Base-by-base conservation (phyloP, 352 stramenopile species). In the Phytophthora melonis region DNA sequence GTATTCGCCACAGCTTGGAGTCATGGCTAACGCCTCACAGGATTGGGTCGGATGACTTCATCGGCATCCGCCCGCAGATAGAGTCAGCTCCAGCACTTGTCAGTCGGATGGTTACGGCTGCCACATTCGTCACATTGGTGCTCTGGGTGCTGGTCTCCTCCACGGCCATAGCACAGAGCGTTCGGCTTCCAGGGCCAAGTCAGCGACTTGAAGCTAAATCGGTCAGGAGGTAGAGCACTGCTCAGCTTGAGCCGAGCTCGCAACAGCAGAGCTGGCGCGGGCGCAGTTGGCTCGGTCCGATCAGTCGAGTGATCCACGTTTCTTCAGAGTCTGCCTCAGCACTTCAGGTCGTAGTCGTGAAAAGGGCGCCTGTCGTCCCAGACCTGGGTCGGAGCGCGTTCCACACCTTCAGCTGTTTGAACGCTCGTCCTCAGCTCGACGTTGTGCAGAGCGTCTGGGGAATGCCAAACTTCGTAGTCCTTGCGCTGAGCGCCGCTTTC, bases 31-130 rank as follows among this genome's bases (percentile, higher is more conserved):
- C 59, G 49, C 16, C 43, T 45, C n/a, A 23, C 21, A 45, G n/a
- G 25, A 58, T 43, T 58, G 52, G 16, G 58, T 64, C 18, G 59
- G 59, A 10, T 66, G 59, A 19, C 47, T 39, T 66, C 21, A 19
- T 66, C 30, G 50, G 13, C 59, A 66, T 6, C n/a, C 59, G 45
- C 23, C 52, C 59, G 30, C 59, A 64, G 14, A 56, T 52, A 3
- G n/a, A 58, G 9, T n/a, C 21, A 14, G 25, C 25, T 34, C 45
- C 47, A 58, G 36, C 36, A 14, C 9, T 43, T 43, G 8, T 63
- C 56, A 19, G 41, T 53, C 5, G 18, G 9, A 11, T 63, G 56
- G 14, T n/a, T 6, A 16, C 11, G 25, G 8, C 39, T 52, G 3
- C 56, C 13, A 16, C 56, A 63, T 21, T 63, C 30, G 7, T 23